Conservation (phyloP, 352 stramenopile genomes). For the Phytopythium chamaehyphon region DNA sequence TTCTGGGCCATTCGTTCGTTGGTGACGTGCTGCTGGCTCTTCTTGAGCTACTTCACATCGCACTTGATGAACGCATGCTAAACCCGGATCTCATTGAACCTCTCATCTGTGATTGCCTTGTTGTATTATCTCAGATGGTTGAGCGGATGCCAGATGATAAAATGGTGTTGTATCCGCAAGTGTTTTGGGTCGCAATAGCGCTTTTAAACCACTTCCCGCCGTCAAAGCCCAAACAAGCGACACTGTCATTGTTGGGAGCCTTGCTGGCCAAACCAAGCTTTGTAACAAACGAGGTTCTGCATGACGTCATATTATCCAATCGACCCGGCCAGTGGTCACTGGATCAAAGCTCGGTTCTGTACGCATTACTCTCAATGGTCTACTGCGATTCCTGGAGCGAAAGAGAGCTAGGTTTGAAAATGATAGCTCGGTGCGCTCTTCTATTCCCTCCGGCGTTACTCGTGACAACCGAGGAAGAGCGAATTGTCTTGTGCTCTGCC, state of each 20-base stretch:
- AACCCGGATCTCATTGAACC: constrained; percentile 9
- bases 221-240: constrained; percentile 16
- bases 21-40: constrained; percentile 58
- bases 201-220: constrained; percentile 54
- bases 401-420: constrained; percentile 15
- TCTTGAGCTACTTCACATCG: constrained; percentile 42
- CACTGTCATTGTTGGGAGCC: constrained; percentile 39
- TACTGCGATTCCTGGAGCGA: constrained; percentile 8
- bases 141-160: constrained; percentile 40
- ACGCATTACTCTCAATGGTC: constrained; percentile 36
- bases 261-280: constrained; percentile 47
- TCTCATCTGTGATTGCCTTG: constrained; percentile 45
- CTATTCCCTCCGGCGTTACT: constrained; percentile 31
- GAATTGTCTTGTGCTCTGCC: constrained; percentile 35
- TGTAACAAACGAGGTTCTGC: constrained; percentile 27
- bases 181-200: constrained; percentile 67
- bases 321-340: constrained; percentile 42
- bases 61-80: constrained; percentile 33
- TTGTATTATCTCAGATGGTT: constrained; percentile 32
- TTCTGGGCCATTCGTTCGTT: constrained; percentile 44
- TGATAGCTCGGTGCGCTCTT: constrained; percentile 16
- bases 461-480: constrained; percentile 24
- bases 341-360: constrained; percentile 39
- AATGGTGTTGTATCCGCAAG: constrained; percentile 67
- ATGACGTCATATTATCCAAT: constrained; percentile 44